Evolutionary conservation across 495 filamentous ascomycete genomes (phyloP).

Genomic region (Talaromyces stipitatus): DNA sequence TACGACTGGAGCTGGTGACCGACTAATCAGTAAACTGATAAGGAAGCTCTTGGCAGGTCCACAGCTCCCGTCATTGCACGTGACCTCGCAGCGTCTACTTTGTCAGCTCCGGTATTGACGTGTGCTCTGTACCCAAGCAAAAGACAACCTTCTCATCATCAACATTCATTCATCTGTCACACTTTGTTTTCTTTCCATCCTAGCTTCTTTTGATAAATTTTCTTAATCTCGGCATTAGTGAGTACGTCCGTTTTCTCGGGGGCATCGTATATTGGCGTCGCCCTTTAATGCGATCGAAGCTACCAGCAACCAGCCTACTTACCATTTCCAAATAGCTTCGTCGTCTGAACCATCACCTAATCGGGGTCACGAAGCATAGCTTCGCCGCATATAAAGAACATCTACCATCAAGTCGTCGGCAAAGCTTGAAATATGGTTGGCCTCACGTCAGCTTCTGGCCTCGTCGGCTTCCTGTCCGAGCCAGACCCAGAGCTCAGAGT

Average conservation of each 20-base stretch:
- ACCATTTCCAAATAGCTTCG: background rate
- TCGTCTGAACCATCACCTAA: background rate
- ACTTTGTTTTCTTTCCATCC: background rate
- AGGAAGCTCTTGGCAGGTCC: background rate
- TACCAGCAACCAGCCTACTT: background rate
- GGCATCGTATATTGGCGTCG: background rate
- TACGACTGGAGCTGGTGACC: background rate
- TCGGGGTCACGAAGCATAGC: background rate
- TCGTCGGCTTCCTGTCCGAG: slow-evolving; percentile 93
- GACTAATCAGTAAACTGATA: background rate
- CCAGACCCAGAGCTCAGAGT: slow-evolving; percentile 86
- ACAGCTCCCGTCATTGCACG: slow-evolving; percentile 2
- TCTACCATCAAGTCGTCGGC: background rate
- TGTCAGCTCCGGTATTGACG: slow-evolving; percentile 9
- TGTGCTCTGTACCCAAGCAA: slow-evolving; percentile 1
- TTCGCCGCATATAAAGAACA: background rate
- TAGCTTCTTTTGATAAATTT: background rate
- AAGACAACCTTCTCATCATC: background rate
- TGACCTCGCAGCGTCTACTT: slow-evolving; percentile 3
- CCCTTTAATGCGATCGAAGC: slow-evolving; percentile 1
- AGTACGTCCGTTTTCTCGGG: background rate
- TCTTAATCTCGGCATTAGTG: background rate
- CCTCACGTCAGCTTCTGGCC: slow-evolving; percentile 85
- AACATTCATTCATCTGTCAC: background rate
- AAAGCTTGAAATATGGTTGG: slow-evolving; percentile 66